Evolutionary conservation across 2,329 filamentous ascomycete genomes (phyloP).

Genomic region (Septoria linicola): DNA sequence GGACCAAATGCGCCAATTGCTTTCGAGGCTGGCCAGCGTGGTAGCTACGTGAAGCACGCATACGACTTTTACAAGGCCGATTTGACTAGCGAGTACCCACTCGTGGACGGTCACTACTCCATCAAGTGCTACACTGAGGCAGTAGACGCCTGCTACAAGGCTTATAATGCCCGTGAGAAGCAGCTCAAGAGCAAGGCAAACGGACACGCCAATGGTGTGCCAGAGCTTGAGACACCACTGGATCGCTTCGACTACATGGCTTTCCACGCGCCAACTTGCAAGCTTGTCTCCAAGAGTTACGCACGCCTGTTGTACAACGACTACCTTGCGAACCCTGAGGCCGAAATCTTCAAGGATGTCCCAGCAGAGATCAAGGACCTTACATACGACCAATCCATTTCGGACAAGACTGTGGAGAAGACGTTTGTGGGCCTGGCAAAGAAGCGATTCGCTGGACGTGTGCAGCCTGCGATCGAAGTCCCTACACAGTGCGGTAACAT

Average conservation of each 20-base stretch:
- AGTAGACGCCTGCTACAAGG: conserved; percentile 55
- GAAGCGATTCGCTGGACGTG: conserved; percentile 52
- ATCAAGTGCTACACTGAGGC: conserved; percentile 55
- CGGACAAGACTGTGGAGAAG: conserved; percentile 55
- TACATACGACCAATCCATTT: conserved; percentile 48
- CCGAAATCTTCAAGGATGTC: conserved; percentile 51
- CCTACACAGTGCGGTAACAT: conserved; percentile 57
- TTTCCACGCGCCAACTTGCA: conserved; percentile 56
- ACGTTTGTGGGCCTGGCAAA: conserved; percentile 53
- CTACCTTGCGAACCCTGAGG: conserved; percentile 48
- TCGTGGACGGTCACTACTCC: conserved; percentile 55
- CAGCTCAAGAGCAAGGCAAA: conserved; percentile 46
- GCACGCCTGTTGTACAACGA: conserved; percentile 55
- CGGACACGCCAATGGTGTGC: conserved; percentile 43
- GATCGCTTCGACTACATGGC: conserved; percentile 57
- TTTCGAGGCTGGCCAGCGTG: conserved; percentile 52
- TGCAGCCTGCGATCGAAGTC: conserved; percentile 51
- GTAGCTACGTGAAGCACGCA: conserved; percentile 52
- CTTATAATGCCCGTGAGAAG: conserved; percentile 52
- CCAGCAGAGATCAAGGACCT: conserved; percentile 50
- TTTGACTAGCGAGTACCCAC: conserved; percentile 54
- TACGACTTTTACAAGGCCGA: conserved; percentile 59
- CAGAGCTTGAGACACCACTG: conserved; percentile 46
- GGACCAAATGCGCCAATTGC: conserved; percentile 52
- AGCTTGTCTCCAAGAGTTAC: conserved; percentile 56